Conservation (phyloP, 306 rosid genomes). For the Nissolia schottii region DNA sequence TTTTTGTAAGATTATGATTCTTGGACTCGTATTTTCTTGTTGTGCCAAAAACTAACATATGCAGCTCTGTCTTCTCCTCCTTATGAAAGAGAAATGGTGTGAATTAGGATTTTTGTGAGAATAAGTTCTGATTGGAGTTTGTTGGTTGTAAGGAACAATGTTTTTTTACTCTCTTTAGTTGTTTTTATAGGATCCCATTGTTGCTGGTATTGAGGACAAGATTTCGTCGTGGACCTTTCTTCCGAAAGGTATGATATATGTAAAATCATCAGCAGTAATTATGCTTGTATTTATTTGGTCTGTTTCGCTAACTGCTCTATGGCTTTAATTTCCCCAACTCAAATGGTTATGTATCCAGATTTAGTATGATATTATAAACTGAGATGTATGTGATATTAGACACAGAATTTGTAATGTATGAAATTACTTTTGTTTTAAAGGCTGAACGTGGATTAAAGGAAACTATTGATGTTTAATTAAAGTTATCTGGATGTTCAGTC, state of each 20-base stretch:
- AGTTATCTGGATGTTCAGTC: not conserved
- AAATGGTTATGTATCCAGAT: not conserved
- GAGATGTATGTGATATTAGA: not conserved
- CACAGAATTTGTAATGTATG: not conserved
- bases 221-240: conserved; percentile 95
- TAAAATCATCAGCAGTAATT: conserved; percentile 3
- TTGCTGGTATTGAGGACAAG: conserved; percentile 92
- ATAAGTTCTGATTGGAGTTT: conserved; percentile 10
- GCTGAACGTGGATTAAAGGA: not conserved
- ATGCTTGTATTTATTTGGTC: not conserved
- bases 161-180: conserved; percentile 18
- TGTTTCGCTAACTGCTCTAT: not conserved
- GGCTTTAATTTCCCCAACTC: not conserved
- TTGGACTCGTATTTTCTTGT: too few relatives aligned
- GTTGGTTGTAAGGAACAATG: not conserved
- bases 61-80: not conserved
- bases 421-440: too few relatives aligned
- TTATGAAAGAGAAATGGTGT: not conserved
- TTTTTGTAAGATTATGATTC: not conserved
- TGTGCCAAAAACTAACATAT: too few relatives aligned
- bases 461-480: not conserved
- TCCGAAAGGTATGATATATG: conserved; percentile 76
- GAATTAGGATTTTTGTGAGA: not conserved
- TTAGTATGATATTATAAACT: not conserved
- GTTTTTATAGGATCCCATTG: conserved; percentile 75